A percentile compares a stretch with the other conserved stretches of the same genome.
Conservation (phyloP, 1,284 basidiomycete genomes). For the Lignosus rhinocerotis region DNA sequence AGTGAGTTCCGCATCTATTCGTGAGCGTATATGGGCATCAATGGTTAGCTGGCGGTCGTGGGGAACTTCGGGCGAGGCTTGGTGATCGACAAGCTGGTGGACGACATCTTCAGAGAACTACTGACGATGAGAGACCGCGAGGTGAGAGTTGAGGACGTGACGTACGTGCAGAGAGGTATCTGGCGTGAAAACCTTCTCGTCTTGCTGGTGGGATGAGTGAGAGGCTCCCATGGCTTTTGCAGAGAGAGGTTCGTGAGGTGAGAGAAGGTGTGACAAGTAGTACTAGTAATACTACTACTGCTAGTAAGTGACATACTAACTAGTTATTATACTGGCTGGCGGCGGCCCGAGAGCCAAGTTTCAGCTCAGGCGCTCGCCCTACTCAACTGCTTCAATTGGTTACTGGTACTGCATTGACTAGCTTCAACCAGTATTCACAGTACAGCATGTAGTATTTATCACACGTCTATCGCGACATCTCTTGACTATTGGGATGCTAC, state of each 20-base stretch:
- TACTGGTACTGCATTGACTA: too few species aligned
- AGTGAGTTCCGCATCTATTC: slow-evolving; percentile 65
- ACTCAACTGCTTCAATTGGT: too few species aligned
- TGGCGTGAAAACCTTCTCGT: slow-evolving; percentile 61
- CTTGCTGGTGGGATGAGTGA: slow-evolving; percentile 57
- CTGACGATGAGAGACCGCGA: slow-evolving; percentile 10
- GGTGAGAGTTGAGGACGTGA: slow-evolving; percentile 4
- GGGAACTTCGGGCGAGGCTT: slow-evolving; percentile 55
- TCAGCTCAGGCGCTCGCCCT: too few species aligned
- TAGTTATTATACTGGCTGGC: too few species aligned
- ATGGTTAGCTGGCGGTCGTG: slow-evolving; percentile 70
- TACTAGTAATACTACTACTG: too few species aligned
- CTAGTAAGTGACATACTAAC: too few species aligned
- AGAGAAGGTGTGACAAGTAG: background rate
- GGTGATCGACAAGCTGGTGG: slow-evolving; percentile 68
- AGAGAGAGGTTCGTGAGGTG: background rate
- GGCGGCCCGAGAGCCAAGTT: too few species aligned
- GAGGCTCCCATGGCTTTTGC: slow-evolving; percentile 55
- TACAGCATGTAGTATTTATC: too few species aligned
- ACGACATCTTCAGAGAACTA: slow-evolving; percentile 79
- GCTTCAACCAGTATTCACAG: too few species aligned
- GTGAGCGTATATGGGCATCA: slow-evolving; percentile 65
- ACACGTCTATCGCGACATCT: too few species aligned
- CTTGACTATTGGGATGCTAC: slow-evolving; percentile 12
- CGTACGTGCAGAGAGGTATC: slow-evolving; percentile 67